Conservation (phyloP, 768 basidiomycete genomes). For the Collybia sordida region DNA sequence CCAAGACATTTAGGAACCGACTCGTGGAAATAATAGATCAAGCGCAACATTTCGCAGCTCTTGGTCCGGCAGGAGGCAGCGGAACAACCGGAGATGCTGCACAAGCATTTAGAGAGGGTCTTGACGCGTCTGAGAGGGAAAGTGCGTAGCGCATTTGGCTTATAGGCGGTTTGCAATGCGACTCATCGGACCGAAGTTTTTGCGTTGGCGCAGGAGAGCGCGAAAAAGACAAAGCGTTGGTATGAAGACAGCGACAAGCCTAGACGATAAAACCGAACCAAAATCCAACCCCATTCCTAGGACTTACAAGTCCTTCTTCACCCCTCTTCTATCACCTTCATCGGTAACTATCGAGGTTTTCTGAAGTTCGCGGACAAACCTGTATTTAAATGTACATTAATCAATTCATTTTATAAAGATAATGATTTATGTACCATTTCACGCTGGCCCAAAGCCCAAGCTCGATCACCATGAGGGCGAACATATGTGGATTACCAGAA, state of each 20-base stretch:
- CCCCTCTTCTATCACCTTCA: slow-evolving; percentile 12
- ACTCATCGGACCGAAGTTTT: slow-evolving; percentile 60
- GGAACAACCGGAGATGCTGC: slow-evolving; percentile 55
- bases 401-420: neutral
- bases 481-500: slow-evolving; percentile 63
- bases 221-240: slow-evolving; percentile 78
- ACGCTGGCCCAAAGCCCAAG: slow-evolving; percentile 74
- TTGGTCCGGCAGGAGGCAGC: slow-evolving; percentile 59
- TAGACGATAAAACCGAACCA: slow-evolving; percentile 35
- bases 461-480: slow-evolving; percentile 65
- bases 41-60: slow-evolving; percentile 82
- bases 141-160: slow-evolving; percentile 47
- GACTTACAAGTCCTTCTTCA: slow-evolving; percentile 22
- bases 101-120: slow-evolving; percentile 83
- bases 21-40: slow-evolving; percentile 82
- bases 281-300: slow-evolving; percentile 10
- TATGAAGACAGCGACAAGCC: slow-evolving; percentile 70
- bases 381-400: slow-evolving; percentile 28
- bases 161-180: neutral
- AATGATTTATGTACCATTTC: slow-evolving; percentile 59
- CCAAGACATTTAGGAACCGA: slow-evolving; percentile 74
- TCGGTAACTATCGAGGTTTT: slow-evolving; percentile 23
- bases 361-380: slow-evolving; percentile 68
- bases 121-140: slow-evolving; percentile 92
- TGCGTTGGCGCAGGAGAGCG: slow-evolving; percentile 79